These are phyloP conservation scores for Colletotrichum acutatum DNA, from an alignment of 2,329 filamentous ascomycete species.

Conservation along the genomic window DNA sequence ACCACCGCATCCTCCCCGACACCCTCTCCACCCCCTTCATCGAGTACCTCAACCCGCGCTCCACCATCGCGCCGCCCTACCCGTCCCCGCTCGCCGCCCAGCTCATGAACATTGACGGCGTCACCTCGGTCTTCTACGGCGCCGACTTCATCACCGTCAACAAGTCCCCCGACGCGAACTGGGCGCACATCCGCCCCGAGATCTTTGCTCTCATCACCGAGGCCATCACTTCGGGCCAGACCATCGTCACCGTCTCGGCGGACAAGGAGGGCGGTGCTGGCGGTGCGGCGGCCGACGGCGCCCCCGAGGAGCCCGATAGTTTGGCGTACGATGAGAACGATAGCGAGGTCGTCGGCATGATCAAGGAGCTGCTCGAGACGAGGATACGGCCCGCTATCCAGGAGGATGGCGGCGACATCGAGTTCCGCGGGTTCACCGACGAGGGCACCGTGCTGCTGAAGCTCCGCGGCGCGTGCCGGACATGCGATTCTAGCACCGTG, in stretches of 20 bases:
- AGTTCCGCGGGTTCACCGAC: conserved; percentile 89
- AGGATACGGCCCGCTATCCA: conserved; percentile 95
- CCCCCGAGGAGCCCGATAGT: conserved; percentile 72
- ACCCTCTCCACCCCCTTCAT: conserved; percentile 80
- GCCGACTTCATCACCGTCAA: conserved; percentile 96
- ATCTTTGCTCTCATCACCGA: conserved; percentile 96
- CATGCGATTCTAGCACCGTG: conserved; percentile 96
- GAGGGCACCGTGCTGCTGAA: conserved; percentile 84
- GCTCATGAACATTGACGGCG: conserved; percentile 92
- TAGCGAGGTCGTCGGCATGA: conserved; percentile 95
- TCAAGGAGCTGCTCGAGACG: conserved; percentile 96
- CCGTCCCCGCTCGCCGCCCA: conserved; percentile 91
- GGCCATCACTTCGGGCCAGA: conserved; percentile 84
- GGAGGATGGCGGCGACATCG: conserved; percentile 97
- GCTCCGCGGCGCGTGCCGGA: conserved; percentile 91
- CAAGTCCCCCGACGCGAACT: conserved; percentile 87
- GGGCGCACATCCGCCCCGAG: conserved; percentile 95
- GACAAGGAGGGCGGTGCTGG: conserved; percentile 60
- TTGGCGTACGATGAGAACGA: conserved; percentile 90
- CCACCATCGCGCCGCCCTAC: conserved; percentile 88
- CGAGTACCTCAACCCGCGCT: conserved; percentile 90
- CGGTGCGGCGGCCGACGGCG: conserved; percentile 44
- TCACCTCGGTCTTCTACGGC: conserved; percentile 95
- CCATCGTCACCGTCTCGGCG: conserved; percentile 79
- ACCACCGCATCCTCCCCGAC: conserved; percentile 84